phyloP scores from a whole-genome alignment of 345 rosid genomes.

The Pseudoturritis turrita region DNA sequence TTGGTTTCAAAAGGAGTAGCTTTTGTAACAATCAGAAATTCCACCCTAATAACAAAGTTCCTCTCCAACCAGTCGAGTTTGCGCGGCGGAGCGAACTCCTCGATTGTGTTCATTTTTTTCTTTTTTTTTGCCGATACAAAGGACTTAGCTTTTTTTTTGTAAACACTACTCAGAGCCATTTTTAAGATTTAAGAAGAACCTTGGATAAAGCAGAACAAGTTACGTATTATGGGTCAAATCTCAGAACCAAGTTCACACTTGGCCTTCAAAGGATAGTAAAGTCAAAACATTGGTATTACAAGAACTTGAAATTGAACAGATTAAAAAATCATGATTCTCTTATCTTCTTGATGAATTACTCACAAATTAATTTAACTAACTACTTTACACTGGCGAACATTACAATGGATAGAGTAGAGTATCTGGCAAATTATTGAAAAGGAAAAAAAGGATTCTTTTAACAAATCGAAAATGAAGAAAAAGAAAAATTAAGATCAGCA shows the following conservation, averaged over 20 bases:
- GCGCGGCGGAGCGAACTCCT: no score
- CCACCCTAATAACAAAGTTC: no score
- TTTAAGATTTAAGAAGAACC: no score
- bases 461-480: constrained; percentile 10
- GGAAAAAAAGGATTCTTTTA: neutral
- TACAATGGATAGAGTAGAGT: constrained; percentile 4
- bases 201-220: no score
- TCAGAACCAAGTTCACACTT: neutral
- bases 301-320: neutral
- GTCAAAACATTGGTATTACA: neutral
- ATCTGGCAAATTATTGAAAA: constrained; percentile 14
- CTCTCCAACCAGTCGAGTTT: no score
- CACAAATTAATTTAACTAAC: constrained; percentile 21
- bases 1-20: no score
- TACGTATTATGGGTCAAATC: neutral
- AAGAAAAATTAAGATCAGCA: neutral
- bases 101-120: no score
- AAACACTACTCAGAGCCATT: no score
- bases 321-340: neutral
- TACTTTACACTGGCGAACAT: constrained; percentile 21
- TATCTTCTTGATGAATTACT: constrained; percentile 22
- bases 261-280: neutral
- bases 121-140: no score
- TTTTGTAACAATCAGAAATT: no score
- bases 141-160: no score